These are phyloP conservation scores for Kitagawia praeruptora DNA, from an alignment of 129 eudicot genomes.

Conservation along the genomic window DNA sequence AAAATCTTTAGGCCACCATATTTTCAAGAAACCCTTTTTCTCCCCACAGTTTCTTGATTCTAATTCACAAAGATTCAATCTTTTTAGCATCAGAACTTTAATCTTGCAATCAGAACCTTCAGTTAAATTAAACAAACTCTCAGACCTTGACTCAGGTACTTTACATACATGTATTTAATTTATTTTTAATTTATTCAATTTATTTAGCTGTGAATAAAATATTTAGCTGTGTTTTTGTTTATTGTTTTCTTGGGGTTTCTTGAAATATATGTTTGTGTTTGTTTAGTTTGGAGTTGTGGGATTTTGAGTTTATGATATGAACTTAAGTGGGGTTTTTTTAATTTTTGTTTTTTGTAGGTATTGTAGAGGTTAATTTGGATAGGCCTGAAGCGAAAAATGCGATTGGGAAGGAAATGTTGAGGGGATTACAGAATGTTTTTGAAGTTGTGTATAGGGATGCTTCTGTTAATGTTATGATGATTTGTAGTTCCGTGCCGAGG, in stretches of 20 bases:
- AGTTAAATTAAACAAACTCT: slow-evolving; percentile 45
- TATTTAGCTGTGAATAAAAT: not conserved
- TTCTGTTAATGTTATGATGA: slow-evolving; percentile 73
- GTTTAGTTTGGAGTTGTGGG: not conserved
- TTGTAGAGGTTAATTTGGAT: slow-evolving; percentile 70
- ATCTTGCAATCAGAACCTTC: slow-evolving; percentile 60
- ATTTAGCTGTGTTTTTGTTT: not conserved
- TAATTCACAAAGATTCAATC: slow-evolving; percentile 23
- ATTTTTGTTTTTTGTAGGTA: slow-evolving; percentile 39
- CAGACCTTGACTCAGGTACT: slow-evolving; percentile 74
- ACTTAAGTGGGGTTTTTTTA: slow-evolving; percentile 1
- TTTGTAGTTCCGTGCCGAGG: slow-evolving; percentile 74
- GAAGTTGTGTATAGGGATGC: slow-evolving; percentile 55
- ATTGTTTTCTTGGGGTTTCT: not conserved
- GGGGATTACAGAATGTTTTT: slow-evolving; percentile 52
- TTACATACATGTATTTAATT: not conserved
- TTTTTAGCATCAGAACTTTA: slow-evolving; percentile 45
- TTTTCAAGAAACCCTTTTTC: slow-evolving; percentile 14
- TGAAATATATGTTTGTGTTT: not conserved
- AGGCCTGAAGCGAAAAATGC: slow-evolving; percentile 90
- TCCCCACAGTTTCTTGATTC: not conserved
- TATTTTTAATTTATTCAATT: not conserved
- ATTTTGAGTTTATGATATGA: not conserved
- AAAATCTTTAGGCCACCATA: slow-evolving; percentile 29
- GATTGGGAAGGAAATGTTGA: slow-evolving; percentile 80